phyloP scores from a whole-genome alignment of 208 protist species.

The Crithidia acanthocephali region DNA sequence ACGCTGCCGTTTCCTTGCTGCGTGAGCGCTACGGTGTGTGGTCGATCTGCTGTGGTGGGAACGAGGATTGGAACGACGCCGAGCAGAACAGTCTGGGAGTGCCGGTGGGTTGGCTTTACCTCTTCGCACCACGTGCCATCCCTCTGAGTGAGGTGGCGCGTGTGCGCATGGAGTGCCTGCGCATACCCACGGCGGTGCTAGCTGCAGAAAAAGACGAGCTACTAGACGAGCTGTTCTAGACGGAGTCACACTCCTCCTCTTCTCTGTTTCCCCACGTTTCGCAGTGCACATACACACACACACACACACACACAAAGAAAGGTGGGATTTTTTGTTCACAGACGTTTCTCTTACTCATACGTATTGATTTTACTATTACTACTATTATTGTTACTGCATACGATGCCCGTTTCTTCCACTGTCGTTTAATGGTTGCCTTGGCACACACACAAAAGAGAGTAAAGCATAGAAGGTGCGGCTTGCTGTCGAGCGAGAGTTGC shows the following conservation, averaged over 20 bases:
- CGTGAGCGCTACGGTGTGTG: constrained; percentile 15
- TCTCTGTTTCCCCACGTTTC: constrained; percentile 21
- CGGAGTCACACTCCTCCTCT: neutral
- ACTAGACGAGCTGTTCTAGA: constrained; percentile 62
- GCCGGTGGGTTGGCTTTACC: constrained; percentile 50
- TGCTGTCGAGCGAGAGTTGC: too few relatives aligned
- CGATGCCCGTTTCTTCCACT: too few relatives aligned
- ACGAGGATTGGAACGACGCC: constrained; percentile 40
- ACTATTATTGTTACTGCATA: constrained; percentile 3
- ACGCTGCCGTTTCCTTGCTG: constrained; percentile 5
- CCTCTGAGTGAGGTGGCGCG: constrained; percentile 39
- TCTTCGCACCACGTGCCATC: constrained; percentile 30
- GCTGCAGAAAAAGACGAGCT: constrained; percentile 38
- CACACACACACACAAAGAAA: too few relatives aligned
- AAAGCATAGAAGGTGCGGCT: too few relatives aligned
- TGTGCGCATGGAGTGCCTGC: constrained; percentile 38
- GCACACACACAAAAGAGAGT: too few relatives aligned
- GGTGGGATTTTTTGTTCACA: neutral
- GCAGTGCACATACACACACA: too few relatives aligned
- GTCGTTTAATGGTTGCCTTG: too few relatives aligned
- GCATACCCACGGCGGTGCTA: constrained; percentile 30
- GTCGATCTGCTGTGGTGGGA: constrained; percentile 44
- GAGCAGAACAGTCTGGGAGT: constrained; percentile 51
- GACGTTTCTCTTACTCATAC: neutral
- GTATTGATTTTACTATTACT: neutral